A percentile compares a stretch with the other conserved stretches of the same genome.
phyloP scores from a whole-genome alignment of 805 yeast genomes.

The Metschnikowia kofuensis region DNA sequence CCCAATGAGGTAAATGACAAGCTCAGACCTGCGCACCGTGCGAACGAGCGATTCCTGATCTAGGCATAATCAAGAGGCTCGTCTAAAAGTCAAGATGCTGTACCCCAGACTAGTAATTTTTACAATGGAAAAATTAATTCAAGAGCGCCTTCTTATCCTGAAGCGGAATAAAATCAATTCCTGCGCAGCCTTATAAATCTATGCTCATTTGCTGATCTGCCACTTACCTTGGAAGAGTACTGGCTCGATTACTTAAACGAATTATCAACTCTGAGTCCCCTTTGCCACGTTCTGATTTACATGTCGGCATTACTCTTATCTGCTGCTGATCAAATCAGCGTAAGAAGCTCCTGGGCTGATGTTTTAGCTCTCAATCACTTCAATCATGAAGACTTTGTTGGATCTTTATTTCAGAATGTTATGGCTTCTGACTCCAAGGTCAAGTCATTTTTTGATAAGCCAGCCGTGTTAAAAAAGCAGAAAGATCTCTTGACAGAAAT shows the following conservation, averaged over 20 bases:
- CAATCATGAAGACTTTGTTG: constrained; percentile 29
- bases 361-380: constrained; percentile 28
- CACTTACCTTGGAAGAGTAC: no score
- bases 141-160: background rate
- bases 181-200: background rate
- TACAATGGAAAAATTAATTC: background rate
- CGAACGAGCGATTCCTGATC: background rate
- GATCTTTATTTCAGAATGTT: constrained; percentile 33
- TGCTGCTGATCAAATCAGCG: constrained; percentile 17
- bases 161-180: background rate
- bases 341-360: constrained; percentile 35
- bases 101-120: background rate
- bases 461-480: constrained; percentile 27
- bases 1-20: no score
- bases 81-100: background rate
- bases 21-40: background rate
- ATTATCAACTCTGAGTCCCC: no score
- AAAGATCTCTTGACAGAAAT: constrained; percentile 36
- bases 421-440: constrained; percentile 29
- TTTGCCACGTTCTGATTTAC: no score
- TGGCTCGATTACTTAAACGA: no score
- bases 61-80: background rate
- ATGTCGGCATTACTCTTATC: constrained; percentile 13
- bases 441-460: constrained; percentile 20
- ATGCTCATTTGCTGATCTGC: background rate